A percentile compares a stretch with the other conserved stretches of the same genome.
Evolutionary conservation across 1,139 yeast genomes (phyloP).

Genomic region (Protomyces inundatus): DNA sequence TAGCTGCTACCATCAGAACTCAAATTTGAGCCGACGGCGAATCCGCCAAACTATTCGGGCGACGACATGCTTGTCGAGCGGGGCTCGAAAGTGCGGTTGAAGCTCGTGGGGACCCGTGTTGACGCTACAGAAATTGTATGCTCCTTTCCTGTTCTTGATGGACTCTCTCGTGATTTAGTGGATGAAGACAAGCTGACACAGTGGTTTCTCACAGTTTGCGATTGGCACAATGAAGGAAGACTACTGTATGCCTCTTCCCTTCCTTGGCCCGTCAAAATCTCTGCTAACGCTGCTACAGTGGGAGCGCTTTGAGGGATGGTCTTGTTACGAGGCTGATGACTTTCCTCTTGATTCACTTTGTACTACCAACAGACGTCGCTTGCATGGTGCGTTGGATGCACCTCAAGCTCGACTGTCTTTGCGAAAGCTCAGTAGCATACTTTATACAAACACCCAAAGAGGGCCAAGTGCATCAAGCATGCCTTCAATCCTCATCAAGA

Average conservation of each 20-base stretch:
- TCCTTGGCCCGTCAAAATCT: conserved; percentile 44
- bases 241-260: conserved; percentile 57
- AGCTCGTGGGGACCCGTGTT: conserved; percentile 94
- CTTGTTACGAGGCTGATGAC: no score
- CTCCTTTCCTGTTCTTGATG: conserved; percentile 9
- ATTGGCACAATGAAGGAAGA: conserved; percentile 93
- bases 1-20: conserved; percentile 83
- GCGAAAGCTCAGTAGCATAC: no score
- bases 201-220: conserved; percentile 25
- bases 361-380: no score
- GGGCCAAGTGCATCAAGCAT: no score
- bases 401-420: no score
- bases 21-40: conserved; percentile 90
- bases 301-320: conserved; percentile 2
- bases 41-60: conserved; percentile 96
- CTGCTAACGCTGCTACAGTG: background rate
- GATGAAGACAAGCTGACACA: conserved; percentile 6
- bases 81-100: conserved; percentile 87
- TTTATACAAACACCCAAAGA: no score
- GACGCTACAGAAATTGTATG: conserved; percentile 87
- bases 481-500: no score
- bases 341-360: no score
- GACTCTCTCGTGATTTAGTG: background rate
- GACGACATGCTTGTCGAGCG: conserved; percentile 93
- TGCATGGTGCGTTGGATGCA: no score